phyloP scores from a whole-genome alignment of 2,329 filamentous ascomycete species.

The Pseudogymnoascus sp. region DNA sequence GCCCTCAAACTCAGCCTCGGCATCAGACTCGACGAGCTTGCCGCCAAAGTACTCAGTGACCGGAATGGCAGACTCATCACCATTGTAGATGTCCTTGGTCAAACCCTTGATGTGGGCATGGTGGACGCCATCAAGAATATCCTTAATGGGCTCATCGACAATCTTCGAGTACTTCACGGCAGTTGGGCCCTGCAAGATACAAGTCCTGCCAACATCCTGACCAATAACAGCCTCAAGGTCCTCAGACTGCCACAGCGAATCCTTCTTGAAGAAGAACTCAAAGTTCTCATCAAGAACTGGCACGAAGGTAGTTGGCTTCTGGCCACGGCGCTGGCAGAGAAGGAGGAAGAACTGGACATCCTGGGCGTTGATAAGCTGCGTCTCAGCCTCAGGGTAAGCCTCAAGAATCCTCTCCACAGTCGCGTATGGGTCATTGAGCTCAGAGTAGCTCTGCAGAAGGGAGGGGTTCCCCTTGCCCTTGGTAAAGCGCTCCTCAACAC shows the following conservation, averaged over 20 bases:
- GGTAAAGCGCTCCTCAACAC: conserved; percentile 94
- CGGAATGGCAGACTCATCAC: conserved; percentile 68
- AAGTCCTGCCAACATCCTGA: conserved; percentile 92
- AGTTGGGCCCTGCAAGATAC: conserved; percentile 92
- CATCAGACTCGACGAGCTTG: conserved; percentile 65
- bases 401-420: conserved; percentile 72
- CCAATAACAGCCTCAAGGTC: conserved; percentile 92
- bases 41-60: conserved; percentile 93
- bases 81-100: conserved; percentile 71
- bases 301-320: conserved; percentile 96
- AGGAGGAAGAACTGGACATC: conserved; percentile 96
- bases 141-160: conserved; percentile 88
- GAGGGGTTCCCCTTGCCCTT: conserved; percentile 64
- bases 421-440: conserved; percentile 75
- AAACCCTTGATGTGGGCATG: conserved; percentile 76
- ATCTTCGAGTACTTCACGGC: conserved; percentile 83
- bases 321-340: conserved; percentile 81
- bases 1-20: conserved; percentile 74
- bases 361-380: conserved; percentile 94
- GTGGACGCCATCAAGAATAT: conserved; percentile 89
- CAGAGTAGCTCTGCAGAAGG: conserved; percentile 80
- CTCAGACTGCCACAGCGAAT: conserved; percentile 98
- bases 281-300: conserved; percentile 95
- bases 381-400: conserved; percentile 77
- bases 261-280: conserved; percentile 99